Percentiles rank a stretch among this genome's conserved stretches.
These are phyloP conservation scores for Cercis canadensis DNA, from an alignment of 306 rosid genomes.

Conservation along the genomic window DNA sequence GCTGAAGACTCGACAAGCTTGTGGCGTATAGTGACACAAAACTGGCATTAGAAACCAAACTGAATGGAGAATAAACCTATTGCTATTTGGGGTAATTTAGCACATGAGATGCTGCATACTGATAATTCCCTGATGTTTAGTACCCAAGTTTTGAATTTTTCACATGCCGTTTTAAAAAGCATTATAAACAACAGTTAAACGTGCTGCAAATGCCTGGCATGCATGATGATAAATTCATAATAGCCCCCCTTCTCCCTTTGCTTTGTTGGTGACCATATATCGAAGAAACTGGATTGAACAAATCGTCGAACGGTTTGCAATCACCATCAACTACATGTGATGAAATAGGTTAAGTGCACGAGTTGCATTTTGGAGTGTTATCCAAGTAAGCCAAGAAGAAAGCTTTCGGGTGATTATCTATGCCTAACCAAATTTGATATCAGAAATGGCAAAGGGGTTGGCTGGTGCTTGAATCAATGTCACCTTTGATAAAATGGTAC, in stretches of 20 bases:
- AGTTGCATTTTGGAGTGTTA: slow-evolving; percentile 31
- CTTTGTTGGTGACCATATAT: slow-evolving; percentile 6
- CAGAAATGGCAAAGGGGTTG: slow-evolving; percentile 43
- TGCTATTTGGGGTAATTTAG: slow-evolving; percentile 34
- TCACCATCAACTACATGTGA: slow-evolving; percentile 35
- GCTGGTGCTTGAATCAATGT: slow-evolving; percentile 41
- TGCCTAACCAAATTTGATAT: slow-evolving; percentile 49
- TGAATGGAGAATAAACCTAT: background rate
- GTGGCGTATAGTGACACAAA: slow-evolving; percentile 36
- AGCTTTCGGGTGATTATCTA: slow-evolving; percentile 44
- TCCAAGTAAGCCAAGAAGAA: slow-evolving; percentile 15
- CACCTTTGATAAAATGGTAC: slow-evolving; percentile 43
- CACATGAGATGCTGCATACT: slow-evolving; percentile 45
- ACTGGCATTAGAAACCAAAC: slow-evolving; percentile 1
- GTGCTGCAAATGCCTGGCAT: slow-evolving; percentile 33
- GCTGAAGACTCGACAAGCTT: slow-evolving; percentile 5
- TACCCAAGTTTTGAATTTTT: slow-evolving; percentile 1
- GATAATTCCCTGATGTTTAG: slow-evolving; percentile 3
- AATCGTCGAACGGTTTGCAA: slow-evolving; percentile 7
- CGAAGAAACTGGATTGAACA: slow-evolving; percentile 8
- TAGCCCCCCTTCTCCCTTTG: background rate
- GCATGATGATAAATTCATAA: background rate
- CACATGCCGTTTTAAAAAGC: slow-evolving; percentile 37
- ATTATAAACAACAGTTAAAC: slow-evolving; percentile 35
- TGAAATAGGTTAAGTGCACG: slow-evolving; percentile 42